Evolutionary conservation across 495 filamentous ascomycete species (phyloP).

Genomic region (Hypomontagnella submonticulosa): DNA sequence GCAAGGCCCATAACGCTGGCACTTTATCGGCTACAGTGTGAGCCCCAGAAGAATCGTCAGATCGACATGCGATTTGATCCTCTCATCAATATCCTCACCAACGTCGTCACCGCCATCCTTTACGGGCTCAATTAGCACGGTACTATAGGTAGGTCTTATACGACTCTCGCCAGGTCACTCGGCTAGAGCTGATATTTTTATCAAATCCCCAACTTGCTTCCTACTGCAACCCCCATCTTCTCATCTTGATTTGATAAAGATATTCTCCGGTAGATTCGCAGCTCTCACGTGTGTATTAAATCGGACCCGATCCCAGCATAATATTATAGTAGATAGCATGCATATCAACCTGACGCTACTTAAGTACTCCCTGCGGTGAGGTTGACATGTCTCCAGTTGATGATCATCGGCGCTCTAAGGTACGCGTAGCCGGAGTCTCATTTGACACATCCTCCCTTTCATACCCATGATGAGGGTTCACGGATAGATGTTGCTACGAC

Average conservation of each 20-base stretch:
- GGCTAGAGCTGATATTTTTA: conserved; percentile 33
- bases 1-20: conserved; percentile 1
- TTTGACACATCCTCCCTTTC: conserved; percentile 26
- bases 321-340: conserved; percentile 42
- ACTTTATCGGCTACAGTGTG: neutral
- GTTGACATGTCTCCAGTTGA: conserved; percentile 33
- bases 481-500: conserved; percentile 25
- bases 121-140: conserved; percentile 4
- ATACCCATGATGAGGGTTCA: conserved; percentile 31
- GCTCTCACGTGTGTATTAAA: conserved; percentile 29
- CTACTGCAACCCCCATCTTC: conserved; percentile 16
- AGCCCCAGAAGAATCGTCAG: conserved; percentile 28
- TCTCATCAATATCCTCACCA: conserved; percentile 1
- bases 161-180: neutral
- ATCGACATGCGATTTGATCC: conserved; percentile 39
- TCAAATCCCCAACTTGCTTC: conserved; percentile 20
- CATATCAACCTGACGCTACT: conserved; percentile 43
- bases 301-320: conserved; percentile 33
- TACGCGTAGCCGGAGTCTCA: conserved; percentile 18
- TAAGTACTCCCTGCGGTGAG: conserved; percentile 44
- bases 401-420: conserved; percentile 24
- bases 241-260: conserved; percentile 29
- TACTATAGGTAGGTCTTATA: neutral
- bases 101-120: conserved; percentile 4
- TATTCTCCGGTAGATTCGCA: conserved; percentile 28